Evolutionary conservation across 768 basidiomycete genomes (phyloP), one percentile per base, ranked within the genome.

Genomic region (Kwoniella mangroviensis): DNA sequence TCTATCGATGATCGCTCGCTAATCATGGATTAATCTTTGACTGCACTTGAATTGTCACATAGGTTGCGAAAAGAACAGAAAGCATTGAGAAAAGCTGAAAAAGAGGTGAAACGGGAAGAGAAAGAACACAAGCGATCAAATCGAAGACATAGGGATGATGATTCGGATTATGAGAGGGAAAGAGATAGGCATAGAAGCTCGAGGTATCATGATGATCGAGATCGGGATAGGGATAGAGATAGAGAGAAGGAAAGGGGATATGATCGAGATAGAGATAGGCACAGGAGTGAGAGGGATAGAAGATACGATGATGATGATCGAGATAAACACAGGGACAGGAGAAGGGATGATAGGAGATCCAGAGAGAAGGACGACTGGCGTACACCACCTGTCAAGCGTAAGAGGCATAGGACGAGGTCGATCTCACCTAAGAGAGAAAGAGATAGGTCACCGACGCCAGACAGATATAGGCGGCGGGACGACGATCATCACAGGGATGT

Each of bases 41-140:
- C 34, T 12, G 19, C 19, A 17, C 3, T 60, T 54, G 56, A 0
- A 0, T 17, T n/a, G 6, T 49, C 3, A 6, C 17, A 21, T 17
- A 83, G 82, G n/a, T 62, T 81, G 11, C 69, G 80, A 28, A 75
- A 74, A 54, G 80, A 81, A 56, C 74, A 78, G 41, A 67, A 79
- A 61, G 80, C 75, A 22, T 43, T 81, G 49, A 77, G 75, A 51
- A 69, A 73, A 22, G 75, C 74, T 9, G 80, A 83, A 59, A 71
- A 73, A 45, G 75, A 79, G 54, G 51, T 79, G 11, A 54, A 73
- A 45, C n/a, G 73, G 24, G 79, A 80, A 63, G 71, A 78, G 54
- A 76, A 72, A 62, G 75, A 73, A 13, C 63, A 71, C 52, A 67
- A 69, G 28, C 41, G 74, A 55, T 49, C 63, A 51, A 68, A 71